A percentile compares a stretch with the other conserved stretches of the same genome.
Conservation (phyloP, 225 moss, liverwort and hornwort species). For the Physcomitrellopsis africana region DNA sequence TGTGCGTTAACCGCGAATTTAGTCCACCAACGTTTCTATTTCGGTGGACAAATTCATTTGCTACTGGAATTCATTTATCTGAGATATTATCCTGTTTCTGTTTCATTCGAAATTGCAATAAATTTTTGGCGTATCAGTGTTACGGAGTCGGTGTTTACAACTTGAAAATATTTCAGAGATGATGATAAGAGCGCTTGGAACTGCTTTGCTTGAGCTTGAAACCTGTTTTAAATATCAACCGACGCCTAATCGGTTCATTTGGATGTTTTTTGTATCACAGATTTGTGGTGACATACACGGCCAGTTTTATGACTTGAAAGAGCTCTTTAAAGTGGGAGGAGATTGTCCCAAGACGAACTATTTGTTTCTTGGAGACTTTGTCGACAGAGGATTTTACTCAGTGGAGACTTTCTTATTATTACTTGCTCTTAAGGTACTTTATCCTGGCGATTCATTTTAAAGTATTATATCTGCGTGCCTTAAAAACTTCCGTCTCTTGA, state of each 20-base stretch:
- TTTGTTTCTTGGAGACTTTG: slow-evolving; percentile 96
- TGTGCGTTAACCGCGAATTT: too few relatives aligned
- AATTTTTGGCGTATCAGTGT: background rate
- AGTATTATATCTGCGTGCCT: background rate
- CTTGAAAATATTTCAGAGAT: too few relatives aligned
- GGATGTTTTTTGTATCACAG: slow-evolving; percentile 46
- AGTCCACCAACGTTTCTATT: too few relatives aligned
- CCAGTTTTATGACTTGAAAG: slow-evolving; percentile 98
- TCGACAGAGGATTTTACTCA: slow-evolving; percentile 98
- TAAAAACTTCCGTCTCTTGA: background rate
- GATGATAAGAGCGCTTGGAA: background rate
- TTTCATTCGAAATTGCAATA: background rate
- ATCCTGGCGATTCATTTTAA: background rate
- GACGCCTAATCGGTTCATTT: slow-evolving; percentile 13
- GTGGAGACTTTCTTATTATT: slow-evolving; percentile 95
- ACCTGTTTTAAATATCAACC: background rate
- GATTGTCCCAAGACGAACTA: slow-evolving; percentile 99
- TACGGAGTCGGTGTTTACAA: background rate
- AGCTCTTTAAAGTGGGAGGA: slow-evolving; percentile 99
- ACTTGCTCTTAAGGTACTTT: slow-evolving; percentile 90
- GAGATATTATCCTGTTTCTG: too few relatives aligned
- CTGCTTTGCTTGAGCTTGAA: background rate
- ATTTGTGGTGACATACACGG: slow-evolving; percentile 99
- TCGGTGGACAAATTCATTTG: too few relatives aligned
- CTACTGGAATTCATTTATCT: too few relatives aligned